Base-by-base conservation (phyloP, 805 yeast species). In the Candida bentonensis region DNA sequence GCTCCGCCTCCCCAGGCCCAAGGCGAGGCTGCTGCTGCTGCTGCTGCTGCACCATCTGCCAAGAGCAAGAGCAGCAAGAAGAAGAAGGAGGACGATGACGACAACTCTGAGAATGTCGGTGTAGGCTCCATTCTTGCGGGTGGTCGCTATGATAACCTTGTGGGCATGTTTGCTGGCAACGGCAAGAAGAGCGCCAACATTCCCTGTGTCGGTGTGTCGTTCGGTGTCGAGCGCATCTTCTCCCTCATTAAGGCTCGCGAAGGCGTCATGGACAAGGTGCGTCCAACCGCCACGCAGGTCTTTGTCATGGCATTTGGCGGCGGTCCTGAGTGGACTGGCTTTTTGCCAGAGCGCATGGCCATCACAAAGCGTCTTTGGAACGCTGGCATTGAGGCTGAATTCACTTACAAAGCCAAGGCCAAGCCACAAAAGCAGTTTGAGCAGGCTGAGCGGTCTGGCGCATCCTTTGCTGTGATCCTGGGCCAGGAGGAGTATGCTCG, bases 41-140 rank as follows among this genome's bases (percentile, higher is more conserved):
- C 46, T 15, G 58, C 60, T 20, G 58, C 40, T 3, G 63, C 63
- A n/a, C 49, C 48, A 21, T 55, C 56, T 43, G 52, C 47, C 33
- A 39, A 44, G 42, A 46, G 48, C 36, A 48, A 50, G 47, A 53
- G 52, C 47, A 49, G 48, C 42, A 53, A 51, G 47, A 68, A 66
- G 63, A 66, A 65, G 52, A 61, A 71, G 42, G 63, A 57, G 34
- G 83, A 73, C 15, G 89, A 75, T 43, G 96, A 86, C 52, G 96
- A 92, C 63, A 96, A 95, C 46, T 83, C 94, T 44, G 96, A 85
- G 51, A 86, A 83, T 55, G 97, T 92, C 44, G 98, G 98, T 54
- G 95, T 89, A 39, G 98, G 98, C 27, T 92, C 98, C 3, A 87
- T 92, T 57, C 95, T 96, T 43, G 98, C 95, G 42, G 98, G 98